These are phyloP conservation scores for Vitis rotundifolia DNA, from an alignment of 164 flowering plant genomes.

Conservation along the genomic window DNA sequence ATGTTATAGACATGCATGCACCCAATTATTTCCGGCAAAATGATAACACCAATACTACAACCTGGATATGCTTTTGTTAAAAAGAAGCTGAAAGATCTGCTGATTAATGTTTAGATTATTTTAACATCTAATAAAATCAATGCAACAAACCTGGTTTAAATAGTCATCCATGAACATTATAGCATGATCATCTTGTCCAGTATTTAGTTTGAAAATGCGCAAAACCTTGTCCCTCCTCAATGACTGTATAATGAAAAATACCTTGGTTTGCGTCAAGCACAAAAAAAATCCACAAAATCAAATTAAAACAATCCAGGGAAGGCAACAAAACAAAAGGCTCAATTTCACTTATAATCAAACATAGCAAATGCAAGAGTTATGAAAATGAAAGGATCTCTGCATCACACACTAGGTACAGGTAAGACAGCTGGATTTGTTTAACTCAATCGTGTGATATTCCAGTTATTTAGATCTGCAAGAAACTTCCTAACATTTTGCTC, in stretches of 20 bases:
- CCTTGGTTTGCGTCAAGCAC: not conserved
- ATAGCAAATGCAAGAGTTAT: not conserved
- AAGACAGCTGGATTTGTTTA: not conserved
- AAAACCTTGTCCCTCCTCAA: slow-evolving; percentile 64
- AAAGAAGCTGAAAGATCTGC: not conserved
- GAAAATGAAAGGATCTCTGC: not conserved
- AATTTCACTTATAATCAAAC: not conserved
- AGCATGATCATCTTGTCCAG: slow-evolving; percentile 97
- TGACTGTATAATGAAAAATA: slow-evolving; percentile 40
- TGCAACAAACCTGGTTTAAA: slow-evolving; percentile 62
- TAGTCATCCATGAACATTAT: slow-evolving; percentile 89
- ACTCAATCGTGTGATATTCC: no score
- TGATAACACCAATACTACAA: not conserved
- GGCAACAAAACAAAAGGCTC: not conserved
- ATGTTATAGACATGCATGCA: not conserved
- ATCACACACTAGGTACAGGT: not conserved
- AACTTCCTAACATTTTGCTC: no score
- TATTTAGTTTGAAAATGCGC: slow-evolving; percentile 81
- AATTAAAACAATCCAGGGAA: not conserved
- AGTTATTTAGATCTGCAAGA: no score
- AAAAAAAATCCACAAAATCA: not conserved
- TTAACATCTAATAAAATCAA: not conserved
- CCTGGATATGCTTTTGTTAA: not conserved
- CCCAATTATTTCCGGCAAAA: not conserved
- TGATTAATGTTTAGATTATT: no score